Conservation (phyloP, 2,329 filamentous ascomycete species). For the Lojkania enalia region DNA sequence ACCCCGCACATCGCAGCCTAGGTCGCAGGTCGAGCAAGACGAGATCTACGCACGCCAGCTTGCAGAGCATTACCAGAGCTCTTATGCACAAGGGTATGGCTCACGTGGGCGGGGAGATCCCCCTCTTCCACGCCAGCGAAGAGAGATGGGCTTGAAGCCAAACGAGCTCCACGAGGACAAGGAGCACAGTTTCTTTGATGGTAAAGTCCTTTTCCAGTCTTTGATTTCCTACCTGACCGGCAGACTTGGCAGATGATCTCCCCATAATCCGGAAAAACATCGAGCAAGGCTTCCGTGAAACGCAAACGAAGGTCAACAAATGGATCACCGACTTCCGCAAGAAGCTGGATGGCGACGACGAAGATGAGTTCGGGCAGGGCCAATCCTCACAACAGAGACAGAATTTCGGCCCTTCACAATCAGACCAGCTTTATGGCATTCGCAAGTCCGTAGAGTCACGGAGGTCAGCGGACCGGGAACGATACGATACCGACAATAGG, state of each 20-base stretch:
- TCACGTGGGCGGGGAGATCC: slow-evolving; percentile 34
- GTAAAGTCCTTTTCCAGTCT: slow-evolving; percentile 40
- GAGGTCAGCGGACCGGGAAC: slow-evolving; percentile 83
- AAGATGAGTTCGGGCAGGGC: slow-evolving; percentile 56
- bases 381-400: slow-evolving; percentile 39
- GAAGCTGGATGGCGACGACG: slow-evolving; percentile 84
- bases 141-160: slow-evolving; percentile 58
- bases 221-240: background rate
- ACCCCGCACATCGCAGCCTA: slow-evolving; percentile 68
- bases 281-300: slow-evolving; percentile 91
- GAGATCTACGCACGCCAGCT: slow-evolving; percentile 91
- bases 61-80: slow-evolving; percentile 78
- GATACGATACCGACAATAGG: slow-evolving; percentile 93
- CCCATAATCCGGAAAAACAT: slow-evolving; percentile 92
- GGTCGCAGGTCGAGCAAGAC: slow-evolving; percentile 85
- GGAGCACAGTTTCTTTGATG: slow-evolving; percentile 89
- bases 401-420: slow-evolving; percentile 45
- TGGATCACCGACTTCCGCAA: slow-evolving; percentile 94
- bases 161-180: slow-evolving; percentile 59
- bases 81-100: slow-evolving; percentile 29
- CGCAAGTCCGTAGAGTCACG: slow-evolving; percentile 48
- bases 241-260: slow-evolving; percentile 71
- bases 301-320: slow-evolving; percentile 86
- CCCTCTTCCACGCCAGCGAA: slow-evolving; percentile 52
- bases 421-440: slow-evolving; percentile 46